Percentiles rank a stretch among this genome's conserved stretches.
Conservation (phyloP, 2,329 filamentous ascomycete species). For the Pseudovirgaria hyperparasitica region DNA sequence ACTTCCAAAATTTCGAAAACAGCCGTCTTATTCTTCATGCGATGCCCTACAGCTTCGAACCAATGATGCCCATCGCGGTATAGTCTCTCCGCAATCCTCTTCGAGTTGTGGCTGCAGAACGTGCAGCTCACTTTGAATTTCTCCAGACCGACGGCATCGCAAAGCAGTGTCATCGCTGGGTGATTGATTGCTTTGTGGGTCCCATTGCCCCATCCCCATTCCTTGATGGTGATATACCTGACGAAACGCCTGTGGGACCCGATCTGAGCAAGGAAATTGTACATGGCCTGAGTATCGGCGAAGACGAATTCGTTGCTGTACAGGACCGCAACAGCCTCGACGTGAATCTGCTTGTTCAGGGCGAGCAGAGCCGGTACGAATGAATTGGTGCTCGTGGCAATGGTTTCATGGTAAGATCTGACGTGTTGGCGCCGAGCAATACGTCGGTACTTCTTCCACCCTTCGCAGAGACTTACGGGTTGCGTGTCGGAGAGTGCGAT, state of each 20-base stretch:
- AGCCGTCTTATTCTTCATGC: too few relatives aligned
- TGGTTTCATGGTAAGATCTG: too few relatives aligned
- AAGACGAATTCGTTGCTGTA: slow-evolving; percentile 19
- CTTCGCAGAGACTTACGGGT: slow-evolving; percentile 4
- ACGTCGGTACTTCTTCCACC: too few relatives aligned
- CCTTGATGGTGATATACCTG: slow-evolving; percentile 13
- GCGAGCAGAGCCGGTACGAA: slow-evolving; percentile 16
- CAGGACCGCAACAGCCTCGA: slow-evolving; percentile 14
- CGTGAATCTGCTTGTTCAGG: slow-evolving; percentile 16
- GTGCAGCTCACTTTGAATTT: slow-evolving; percentile 13
- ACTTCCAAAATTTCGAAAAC: too few relatives aligned
- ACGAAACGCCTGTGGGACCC: slow-evolving; percentile 12
- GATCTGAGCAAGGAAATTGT: slow-evolving; percentile 19
- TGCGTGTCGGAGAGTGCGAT: slow-evolving; percentile 4
- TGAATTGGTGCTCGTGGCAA: too few relatives aligned
- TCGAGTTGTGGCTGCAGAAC: slow-evolving; percentile 2
- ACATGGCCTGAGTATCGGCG: slow-evolving; percentile 15
- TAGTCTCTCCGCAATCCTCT: slow-evolving; percentile 13
- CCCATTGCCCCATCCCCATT: slow-evolving; percentile 12
- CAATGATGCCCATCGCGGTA: slow-evolving; percentile 24
- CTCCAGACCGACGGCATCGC: slow-evolving; percentile 16
- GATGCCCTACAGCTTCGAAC: slow-evolving; percentile 23
- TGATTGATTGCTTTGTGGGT: slow-evolving; percentile 21
- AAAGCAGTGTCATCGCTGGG: slow-evolving; percentile 17
- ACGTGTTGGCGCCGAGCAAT: too few relatives aligned